Percentiles rank a stretch among this genome's conserved stretches.
phyloP scores from a whole-genome alignment of 371 early-diverging fungal species.

The Lichtheimia ramosa region DNA sequence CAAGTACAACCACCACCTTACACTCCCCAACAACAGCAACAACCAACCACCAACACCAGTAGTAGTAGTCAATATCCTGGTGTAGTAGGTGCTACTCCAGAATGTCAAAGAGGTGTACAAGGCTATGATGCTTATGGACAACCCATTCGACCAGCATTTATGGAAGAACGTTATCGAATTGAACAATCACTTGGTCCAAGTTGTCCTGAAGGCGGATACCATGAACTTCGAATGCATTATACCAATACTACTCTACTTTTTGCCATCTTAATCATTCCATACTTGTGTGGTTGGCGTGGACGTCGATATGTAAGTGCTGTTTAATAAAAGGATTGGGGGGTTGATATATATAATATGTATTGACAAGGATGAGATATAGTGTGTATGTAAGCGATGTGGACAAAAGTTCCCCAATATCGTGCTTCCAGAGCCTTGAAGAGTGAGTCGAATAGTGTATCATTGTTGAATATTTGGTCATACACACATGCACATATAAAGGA shows the following conservation, averaged over 20 bases:
- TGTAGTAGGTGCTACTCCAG: conserved; percentile 32
- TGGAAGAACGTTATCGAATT: conserved; percentile 38
- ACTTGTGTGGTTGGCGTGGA: conserved; percentile 47
- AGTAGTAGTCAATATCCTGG: conserved; percentile 28
- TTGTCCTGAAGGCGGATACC: conserved; percentile 34
- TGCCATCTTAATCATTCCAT: conserved; percentile 41
- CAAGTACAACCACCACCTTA: conserved; percentile 4
- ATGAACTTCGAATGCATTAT: conserved; percentile 47
- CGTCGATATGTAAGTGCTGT: conserved; percentile 25
- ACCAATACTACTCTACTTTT: conserved; percentile 28
- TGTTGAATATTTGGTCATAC: not conserved
- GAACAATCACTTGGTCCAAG: conserved; percentile 36
- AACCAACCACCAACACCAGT: not conserved
- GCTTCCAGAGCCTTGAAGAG: conserved; percentile 29
- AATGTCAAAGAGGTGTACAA: conserved; percentile 21
- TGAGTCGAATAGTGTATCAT: no score
- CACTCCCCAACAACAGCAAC: conserved; percentile 2
- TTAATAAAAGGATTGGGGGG: not conserved
- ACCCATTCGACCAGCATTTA: conserved; percentile 33
- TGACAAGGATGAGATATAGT: conserved; percentile 13
- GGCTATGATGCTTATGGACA: conserved; percentile 41
- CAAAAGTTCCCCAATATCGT: conserved; percentile 40
- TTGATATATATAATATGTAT: no score
- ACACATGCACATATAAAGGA: not conserved
- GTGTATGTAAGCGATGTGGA: conserved; percentile 41